Percentiles rank a stretch among this genome's conserved stretches.
phyloP scores from a whole-genome alignment of 306 rosid genomes.

The Medicago arabica region DNA sequence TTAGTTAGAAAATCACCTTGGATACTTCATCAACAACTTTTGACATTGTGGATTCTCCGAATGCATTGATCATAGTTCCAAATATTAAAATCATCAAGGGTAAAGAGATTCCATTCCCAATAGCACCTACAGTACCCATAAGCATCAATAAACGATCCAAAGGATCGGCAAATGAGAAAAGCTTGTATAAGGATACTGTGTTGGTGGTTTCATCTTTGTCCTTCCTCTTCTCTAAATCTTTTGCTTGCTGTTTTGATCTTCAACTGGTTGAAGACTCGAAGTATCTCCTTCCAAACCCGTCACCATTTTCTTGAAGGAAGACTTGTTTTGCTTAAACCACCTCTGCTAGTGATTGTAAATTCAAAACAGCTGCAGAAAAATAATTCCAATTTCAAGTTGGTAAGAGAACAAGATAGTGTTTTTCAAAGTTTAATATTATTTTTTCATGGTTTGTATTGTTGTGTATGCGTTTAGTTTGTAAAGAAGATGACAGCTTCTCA shows the following conservation, averaged over 20 bases:
- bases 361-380: constrained; percentile 45
- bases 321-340: constrained; percentile 17
- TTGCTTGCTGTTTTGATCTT: constrained; percentile 37
- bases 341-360: constrained; percentile 17
- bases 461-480: background rate
- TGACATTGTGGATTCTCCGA: constrained; percentile 52
- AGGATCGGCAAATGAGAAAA: constrained; percentile 82
- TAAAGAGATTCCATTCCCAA: constrained; percentile 62
- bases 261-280: constrained; percentile 12
- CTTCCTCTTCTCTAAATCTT: constrained; percentile 48
- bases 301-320: constrained; percentile 46
- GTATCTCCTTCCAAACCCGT: constrained; percentile 43
- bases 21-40: constrained; percentile 67
- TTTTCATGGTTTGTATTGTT: background rate
- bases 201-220: constrained; percentile 44
- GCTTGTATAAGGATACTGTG: constrained; percentile 72
- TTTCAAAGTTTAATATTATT: background rate
- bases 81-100: constrained; percentile 71
- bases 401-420: background rate
- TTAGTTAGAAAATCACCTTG: constrained; percentile 39
- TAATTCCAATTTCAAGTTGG: constrained; percentile 28
- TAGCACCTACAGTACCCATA: constrained; percentile 66
- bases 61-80: constrained; percentile 69
- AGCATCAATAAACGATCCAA: constrained; percentile 67
- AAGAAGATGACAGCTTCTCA: background rate